Percentiles rank a stretch among this genome's conserved stretches.
Evolutionary conservation across 768 basidiomycete species (phyloP).

Genomic region (Leucocoprinus leucothites): DNA sequence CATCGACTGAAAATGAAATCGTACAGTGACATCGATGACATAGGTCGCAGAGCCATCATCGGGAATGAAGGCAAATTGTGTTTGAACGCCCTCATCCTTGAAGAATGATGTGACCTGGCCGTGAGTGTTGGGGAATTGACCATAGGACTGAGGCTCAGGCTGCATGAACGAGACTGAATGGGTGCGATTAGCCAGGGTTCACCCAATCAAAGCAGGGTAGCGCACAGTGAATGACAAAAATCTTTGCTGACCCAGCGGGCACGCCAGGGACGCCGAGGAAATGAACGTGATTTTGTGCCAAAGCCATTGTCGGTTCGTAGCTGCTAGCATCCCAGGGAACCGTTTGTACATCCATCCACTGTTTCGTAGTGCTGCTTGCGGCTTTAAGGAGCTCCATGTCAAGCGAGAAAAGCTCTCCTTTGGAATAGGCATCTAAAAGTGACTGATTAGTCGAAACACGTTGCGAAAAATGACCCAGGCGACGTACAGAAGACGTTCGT

Average conservation of each 20-base stretch:
- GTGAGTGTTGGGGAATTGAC: conserved; percentile 63
- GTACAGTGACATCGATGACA: conserved; percentile 65
- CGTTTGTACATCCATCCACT: conserved; percentile 61
- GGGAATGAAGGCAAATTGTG: conserved; percentile 76
- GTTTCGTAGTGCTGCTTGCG: conserved; percentile 52
- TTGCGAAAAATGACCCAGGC: neutral
- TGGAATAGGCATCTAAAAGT: conserved; percentile 62
- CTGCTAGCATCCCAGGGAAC: conserved; percentile 33
- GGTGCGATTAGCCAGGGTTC: neutral
- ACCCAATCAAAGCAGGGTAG: no score
- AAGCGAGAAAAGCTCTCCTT: conserved; percentile 62
- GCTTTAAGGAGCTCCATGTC: conserved; percentile 65
- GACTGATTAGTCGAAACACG: neutral
- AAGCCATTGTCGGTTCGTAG: conserved; percentile 63
- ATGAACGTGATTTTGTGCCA: conserved; percentile 73
- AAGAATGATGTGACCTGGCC: conserved; percentile 75
- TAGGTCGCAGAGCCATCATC: conserved; percentile 69
- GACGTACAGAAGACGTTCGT: conserved; percentile 84
- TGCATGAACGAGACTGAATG: conserved; percentile 65
- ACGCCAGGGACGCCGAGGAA: conserved; percentile 63
- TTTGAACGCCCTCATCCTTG: conserved; percentile 53
- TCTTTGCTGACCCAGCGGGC: conserved; percentile 53
- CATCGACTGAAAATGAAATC: neutral
- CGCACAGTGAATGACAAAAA: conserved; percentile 79
- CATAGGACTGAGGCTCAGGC: conserved; percentile 59